Conservation (phyloP, 371 early-diverging fungal genomes). For the Rhizopus delemar region DNA sequence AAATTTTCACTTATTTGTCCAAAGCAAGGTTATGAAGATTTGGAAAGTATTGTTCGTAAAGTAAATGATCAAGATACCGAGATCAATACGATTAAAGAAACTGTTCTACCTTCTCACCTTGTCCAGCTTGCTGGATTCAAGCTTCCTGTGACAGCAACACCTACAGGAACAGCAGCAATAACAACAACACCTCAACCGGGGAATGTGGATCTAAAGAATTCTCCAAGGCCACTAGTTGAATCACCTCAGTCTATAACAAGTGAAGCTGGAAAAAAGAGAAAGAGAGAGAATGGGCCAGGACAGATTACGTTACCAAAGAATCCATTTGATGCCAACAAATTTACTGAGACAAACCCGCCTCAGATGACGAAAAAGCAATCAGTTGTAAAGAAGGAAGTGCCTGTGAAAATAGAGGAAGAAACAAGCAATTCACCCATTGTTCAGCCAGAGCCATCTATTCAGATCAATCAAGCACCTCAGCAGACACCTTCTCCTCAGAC, state of each 20-base stretch:
- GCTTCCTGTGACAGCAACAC: slow-evolving; percentile 39
- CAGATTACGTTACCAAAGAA: slow-evolving; percentile 44
- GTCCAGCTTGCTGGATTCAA: slow-evolving; percentile 63
- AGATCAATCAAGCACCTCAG: neutral
- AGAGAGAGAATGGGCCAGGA: slow-evolving; percentile 46
- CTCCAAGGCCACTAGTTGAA: slow-evolving; percentile 1
- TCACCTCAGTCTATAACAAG: slow-evolving; percentile 37
- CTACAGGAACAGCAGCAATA: slow-evolving; percentile 6
- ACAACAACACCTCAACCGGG: neutral
- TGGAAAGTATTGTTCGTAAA: slow-evolving; percentile 33
- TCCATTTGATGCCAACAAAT: slow-evolving; percentile 40
- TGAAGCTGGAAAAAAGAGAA: slow-evolving; percentile 35
- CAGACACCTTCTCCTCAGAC: slow-evolving; percentile 7
- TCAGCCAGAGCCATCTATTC: too few species aligned
- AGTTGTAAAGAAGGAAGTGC: slow-evolving; percentile 13
- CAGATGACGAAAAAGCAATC: slow-evolving; percentile 24
- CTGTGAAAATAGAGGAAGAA: slow-evolving; percentile 7
- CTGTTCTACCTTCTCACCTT: slow-evolving; percentile 38
- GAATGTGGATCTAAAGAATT: neutral
- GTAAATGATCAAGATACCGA: slow-evolving; percentile 46
- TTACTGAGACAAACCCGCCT: slow-evolving; percentile 30
- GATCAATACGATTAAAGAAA: slow-evolving; percentile 43
- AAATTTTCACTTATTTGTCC: slow-evolving; percentile 52
- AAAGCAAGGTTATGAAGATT: slow-evolving; percentile 34
- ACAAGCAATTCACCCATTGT: neutral